These are phyloP conservation scores for Pichia sp. DNA, from an alignment of 1,139 yeast species.

Conservation along the genomic window DNA sequence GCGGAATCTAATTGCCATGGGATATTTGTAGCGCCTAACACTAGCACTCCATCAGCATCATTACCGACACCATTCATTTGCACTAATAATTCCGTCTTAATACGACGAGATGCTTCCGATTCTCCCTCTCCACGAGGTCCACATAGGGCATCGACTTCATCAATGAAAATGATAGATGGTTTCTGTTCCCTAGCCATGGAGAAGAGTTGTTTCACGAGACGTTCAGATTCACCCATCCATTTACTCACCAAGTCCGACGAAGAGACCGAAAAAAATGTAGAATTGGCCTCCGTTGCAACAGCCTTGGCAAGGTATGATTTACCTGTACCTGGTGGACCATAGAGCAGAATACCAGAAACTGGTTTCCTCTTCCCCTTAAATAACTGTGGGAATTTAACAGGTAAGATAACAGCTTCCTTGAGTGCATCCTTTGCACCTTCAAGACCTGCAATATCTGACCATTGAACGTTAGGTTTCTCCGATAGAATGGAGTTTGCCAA, in stretches of 20 bases:
- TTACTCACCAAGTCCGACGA: slow-evolving; percentile 92
- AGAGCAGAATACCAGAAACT: slow-evolving; percentile 80
- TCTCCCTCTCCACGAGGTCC: slow-evolving; percentile 99
- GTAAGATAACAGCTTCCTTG: slow-evolving; percentile 94
- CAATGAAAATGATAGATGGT: slow-evolving; percentile 93
- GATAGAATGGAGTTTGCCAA: slow-evolving; percentile 86
- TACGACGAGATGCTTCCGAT: slow-evolving; percentile 92
- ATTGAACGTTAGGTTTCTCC: slow-evolving; percentile 86
- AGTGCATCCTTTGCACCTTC: slow-evolving; percentile 94
- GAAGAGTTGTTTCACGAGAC: slow-evolving; percentile 89
- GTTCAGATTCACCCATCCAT: slow-evolving; percentile 99
- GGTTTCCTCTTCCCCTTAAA: slow-evolving; percentile 95
- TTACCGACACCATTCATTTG: slow-evolving; percentile 99
- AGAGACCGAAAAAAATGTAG: slow-evolving; percentile 91
- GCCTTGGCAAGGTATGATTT: slow-evolving; percentile 96
- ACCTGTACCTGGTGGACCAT: slow-evolving; percentile 99
- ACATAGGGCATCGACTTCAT: slow-evolving; percentile 96
- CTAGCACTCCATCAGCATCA: slow-evolving; percentile 87
- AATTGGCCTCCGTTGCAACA: slow-evolving; percentile 96
- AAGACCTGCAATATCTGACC: slow-evolving; percentile 96
- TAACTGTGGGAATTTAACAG: slow-evolving; percentile 89
- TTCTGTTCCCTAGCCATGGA: slow-evolving; percentile 94
- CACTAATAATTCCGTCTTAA: slow-evolving; percentile 90
- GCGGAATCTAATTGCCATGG: slow-evolving; percentile 99
- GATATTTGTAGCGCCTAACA: slow-evolving; percentile 95